Evolutionary conservation across 371 early-diverging fungal genomes (phyloP), one percentile per base, ranked within the genome.

Genomic region (Actinomortierella ambigua): DNA sequence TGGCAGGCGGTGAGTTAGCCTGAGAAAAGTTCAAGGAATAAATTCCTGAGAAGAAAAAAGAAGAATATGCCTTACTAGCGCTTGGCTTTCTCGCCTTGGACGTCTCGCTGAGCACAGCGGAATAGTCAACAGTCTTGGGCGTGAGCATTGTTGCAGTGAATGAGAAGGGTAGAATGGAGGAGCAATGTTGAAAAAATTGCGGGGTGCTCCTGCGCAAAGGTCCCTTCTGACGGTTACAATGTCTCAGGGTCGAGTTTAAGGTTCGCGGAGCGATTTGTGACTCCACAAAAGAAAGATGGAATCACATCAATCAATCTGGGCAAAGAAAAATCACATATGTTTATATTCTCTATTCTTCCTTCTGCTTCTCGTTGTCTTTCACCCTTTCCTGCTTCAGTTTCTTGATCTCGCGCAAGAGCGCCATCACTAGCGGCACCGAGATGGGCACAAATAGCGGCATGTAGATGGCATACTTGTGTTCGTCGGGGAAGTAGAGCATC

Each of bases 391-490:
- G 55, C 27, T 66, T 75, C 40, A 42, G 23, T 34, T 67, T 76
- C 58, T 82, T 85, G n/a, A 85, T 1, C 63, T 80, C 78, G 56
- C 81, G 82, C 41, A 82, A n/a, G 18, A 85, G 53, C 1, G 88
- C 84, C 66, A 88, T 78, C 2, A 90, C 22, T 7, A 93, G 64
- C 0, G 92, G 91, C 2, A 96, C 91, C 2, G 90, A 84, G 18
- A 93, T 87, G 2, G 98, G 98, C 3, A 97, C 87, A 77, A 97
- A 96, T 56, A 95, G 79, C n/a, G 98, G 98, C 92, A 95, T 89
- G 75, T 96, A 98, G 39, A 98, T 93, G 14, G 97, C 98, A 55
- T 90, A 92, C 69, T 93, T 95, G 80, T 98, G 98, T 69, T 98
- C 97, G 61, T 93, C 91, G 1, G 98, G 98, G 78, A 98, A 98